A percentile compares a stretch with the other conserved stretches of the same genome.
phyloP scores from a whole-genome alignment of 495 filamentous ascomycete genomes.

The Massariosphaeria phaeospora region DNA sequence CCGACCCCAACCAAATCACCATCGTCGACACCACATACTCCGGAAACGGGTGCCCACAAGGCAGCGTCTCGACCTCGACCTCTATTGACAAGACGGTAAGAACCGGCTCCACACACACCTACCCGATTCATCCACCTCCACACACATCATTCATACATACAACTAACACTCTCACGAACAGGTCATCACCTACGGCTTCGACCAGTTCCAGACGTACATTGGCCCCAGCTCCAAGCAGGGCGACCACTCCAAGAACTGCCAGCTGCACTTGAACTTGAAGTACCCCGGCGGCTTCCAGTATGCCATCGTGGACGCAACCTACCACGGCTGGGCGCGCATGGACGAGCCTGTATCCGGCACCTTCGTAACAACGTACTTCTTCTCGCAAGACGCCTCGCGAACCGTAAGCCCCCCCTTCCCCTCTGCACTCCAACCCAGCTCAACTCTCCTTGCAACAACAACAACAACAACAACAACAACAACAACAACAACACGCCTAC shows the following conservation, averaged over 20 bases:
- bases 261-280: conserved; percentile 54
- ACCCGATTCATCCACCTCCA: neutral
- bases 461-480: too few species aligned
- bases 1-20: conserved; percentile 44
- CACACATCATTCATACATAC: neutral
- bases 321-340: conserved; percentile 55
- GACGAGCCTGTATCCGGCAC: conserved; percentile 51
- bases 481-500: too few species aligned
- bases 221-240: conserved; percentile 44
- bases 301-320: conserved; percentile 50
- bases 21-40: conserved; percentile 54
- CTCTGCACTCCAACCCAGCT: too few species aligned
- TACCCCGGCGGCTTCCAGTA: conserved; percentile 59
- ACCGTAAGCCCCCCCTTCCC: conserved; percentile 11
- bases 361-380: conserved; percentile 57
- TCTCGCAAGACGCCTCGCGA: conserved; percentile 38
- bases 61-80: conserved; percentile 25
- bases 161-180: conserved; percentile 17
- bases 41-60: conserved; percentile 30
- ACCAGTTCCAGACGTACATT: conserved; percentile 55
- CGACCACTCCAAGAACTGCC: conserved; percentile 52
- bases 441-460: too few species aligned
- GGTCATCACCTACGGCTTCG: conserved; percentile 56
- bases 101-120: neutral
- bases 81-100: conserved; percentile 28